These are phyloP conservation scores for Sordariomycetes sp. DNA, from an alignment of 2,329 filamentous ascomycete genomes.

Conservation along the genomic window DNA sequence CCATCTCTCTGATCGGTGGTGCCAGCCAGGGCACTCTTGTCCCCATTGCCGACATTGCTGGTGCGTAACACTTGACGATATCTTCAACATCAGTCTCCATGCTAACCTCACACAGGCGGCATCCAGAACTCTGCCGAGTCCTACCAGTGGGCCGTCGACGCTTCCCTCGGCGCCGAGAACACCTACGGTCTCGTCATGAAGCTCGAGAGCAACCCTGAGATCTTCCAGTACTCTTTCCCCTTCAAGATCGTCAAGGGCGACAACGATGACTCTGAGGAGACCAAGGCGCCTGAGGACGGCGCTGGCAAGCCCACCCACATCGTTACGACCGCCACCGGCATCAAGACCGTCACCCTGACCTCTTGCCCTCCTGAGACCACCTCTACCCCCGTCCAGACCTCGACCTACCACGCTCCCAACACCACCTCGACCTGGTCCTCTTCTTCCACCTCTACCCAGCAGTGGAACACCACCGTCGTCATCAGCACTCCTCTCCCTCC, in stretches of 20 bases:
- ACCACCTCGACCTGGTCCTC: conserved; percentile 16
- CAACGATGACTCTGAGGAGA: neutral
- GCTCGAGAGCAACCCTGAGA: conserved; percentile 32
- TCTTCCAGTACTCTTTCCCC: conserved; percentile 55
- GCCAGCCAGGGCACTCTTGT: conserved; percentile 29
- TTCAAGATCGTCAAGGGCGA: conserved; percentile 37
- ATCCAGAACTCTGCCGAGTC: conserved; percentile 33
- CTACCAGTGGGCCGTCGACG: conserved; percentile 42
- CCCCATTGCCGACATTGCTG: conserved; percentile 31
- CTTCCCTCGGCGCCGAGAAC: conserved; percentile 30
- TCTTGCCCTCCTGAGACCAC: conserved; percentile 9
- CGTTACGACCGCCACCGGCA: conserved; percentile 16
- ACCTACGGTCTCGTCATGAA: conserved; percentile 51
- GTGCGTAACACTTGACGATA: conserved; percentile 29
- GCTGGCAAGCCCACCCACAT: conserved; percentile 12
- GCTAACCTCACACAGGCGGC: conserved; percentile 24
- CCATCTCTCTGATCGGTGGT: conserved; percentile 48
- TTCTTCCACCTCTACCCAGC: conserved; percentile 8
- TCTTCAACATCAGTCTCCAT: too few species aligned
- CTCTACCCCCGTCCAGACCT: conserved; percentile 10
- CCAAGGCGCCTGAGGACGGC: neutral
- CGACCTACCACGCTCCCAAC: conserved; percentile 14
- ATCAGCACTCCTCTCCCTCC: neutral
- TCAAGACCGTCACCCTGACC: conserved; percentile 19
- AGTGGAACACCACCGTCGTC: conserved; percentile 1